Evolutionary conservation across 768 basidiomycete species (phyloP).

Genomic region (Xanthoconium purpureum): DNA sequence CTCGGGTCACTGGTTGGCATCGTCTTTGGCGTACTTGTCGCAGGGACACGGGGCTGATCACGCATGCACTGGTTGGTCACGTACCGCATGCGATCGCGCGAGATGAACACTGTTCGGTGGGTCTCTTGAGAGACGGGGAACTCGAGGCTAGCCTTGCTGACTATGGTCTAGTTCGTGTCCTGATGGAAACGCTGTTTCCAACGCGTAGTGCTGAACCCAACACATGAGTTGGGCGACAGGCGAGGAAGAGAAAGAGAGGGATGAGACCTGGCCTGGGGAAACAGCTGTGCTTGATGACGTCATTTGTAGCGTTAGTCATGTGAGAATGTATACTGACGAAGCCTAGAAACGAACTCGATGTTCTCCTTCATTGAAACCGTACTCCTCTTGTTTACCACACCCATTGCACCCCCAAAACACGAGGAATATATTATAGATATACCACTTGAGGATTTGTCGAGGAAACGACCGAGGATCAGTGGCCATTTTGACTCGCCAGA

Average conservation of each 20-base stretch:
- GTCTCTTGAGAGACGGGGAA: neutral
- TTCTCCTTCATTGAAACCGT: slow-evolving; percentile 17
- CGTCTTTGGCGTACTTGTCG: slow-evolving; percentile 43
- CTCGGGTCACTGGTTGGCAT: slow-evolving; percentile 40
- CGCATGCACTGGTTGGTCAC: neutral
- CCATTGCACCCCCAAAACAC: slow-evolving; percentile 11
- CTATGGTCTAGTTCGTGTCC: neutral
- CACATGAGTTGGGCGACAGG: neutral
- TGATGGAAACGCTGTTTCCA: neutral
- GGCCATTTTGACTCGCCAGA: slow-evolving; percentile 1
- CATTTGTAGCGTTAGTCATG: slow-evolving; percentile 11
- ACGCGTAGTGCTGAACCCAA: neutral
- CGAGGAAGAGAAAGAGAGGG: neutral
- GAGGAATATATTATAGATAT: slow-evolving; percentile 6
- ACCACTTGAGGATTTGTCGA: slow-evolving; percentile 19
- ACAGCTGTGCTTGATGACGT: slow-evolving; percentile 2
- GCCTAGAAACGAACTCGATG: neutral
- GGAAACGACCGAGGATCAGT: neutral
- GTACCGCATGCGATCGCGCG: neutral
- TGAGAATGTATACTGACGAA: neutral
- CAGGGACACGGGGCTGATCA: slow-evolving; percentile 17
- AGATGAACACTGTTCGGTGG: neutral
- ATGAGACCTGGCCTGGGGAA: neutral
- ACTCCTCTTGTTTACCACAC: slow-evolving; percentile 22
- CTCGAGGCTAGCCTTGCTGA: neutral